Base-by-base conservation (phyloP, 441 rosid genomes). In the Pelargonium australe region DNA sequence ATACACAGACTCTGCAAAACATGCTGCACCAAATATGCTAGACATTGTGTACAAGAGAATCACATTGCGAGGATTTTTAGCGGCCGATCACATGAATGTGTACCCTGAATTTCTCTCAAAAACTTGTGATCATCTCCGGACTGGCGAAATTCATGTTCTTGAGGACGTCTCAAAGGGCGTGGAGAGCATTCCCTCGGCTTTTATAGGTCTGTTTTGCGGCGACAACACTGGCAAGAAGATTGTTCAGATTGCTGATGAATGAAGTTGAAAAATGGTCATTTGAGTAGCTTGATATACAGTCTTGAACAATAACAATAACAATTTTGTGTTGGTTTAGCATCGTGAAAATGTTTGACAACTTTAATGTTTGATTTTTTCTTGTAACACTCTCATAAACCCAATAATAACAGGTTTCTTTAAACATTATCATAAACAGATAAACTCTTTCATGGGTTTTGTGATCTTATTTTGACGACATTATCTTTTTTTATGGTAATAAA, bases 161-260 rank as follows among this genome's bases (percentile, higher is more conserved):
- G 85, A 85, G 72, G 90, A 85, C 69, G 75, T 84, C 63, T 84
- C 86, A 0, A 10, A 45, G 41, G 89, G 89, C 3, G 64, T 86
- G 10, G 83, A 83, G 37, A 83, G 70, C 75, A 82, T 86, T 51
- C 89, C 88, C 11, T 73, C 80, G 3, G 84, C 90, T 28, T 76
- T 85, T 7, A 25, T 73, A 25, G 80, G 82, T 65, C 79, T 85
- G 4, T 83, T 80, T 63, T 68, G 25, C 0, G 89, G 89, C 2
- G 67, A 75, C 47, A 88, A 84, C 49, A 64, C 83, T 9, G 86
- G 89, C 20, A 88, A 88, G 76, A 84, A 75, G 65, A 69, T 86
- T 2, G 93, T 88, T 67, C 67, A 71, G 34, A 75, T 88, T 68
- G 76, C 84, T 37, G 19, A 73, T 37, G 78, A 82, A 28, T 82